Evolutionary conservation across 371 early-diverging fungal species (phyloP), one percentile per base, ranked within the genome.

Genomic region (Entomophthora muscae): DNA sequence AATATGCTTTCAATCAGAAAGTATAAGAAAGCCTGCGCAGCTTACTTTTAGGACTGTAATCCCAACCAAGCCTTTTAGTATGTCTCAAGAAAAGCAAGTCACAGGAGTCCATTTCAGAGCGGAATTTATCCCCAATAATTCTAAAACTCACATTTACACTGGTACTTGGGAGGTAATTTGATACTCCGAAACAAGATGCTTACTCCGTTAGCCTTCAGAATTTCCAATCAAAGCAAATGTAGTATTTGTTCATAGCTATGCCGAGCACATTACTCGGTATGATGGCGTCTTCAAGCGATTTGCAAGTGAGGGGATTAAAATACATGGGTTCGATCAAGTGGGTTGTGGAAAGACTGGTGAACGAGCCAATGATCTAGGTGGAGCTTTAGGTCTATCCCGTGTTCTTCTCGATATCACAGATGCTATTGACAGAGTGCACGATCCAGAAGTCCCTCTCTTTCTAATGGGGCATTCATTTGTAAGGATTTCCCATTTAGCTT

Each of bases 391-490:
- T 68, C 80, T 78, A 66, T 64, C 13, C 17, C 62, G 67, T 58
- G 68, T 67, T 12, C 66, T 69, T 27, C 68, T 67, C 17, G 83
- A 84, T 63, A 78, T 84, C 42, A 78, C 80, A 57, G 70, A 74
- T 22, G 77, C 80, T 29, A 57, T 84, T 26, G 27, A 73, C 27
- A 70, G 73, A 1, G 64, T 65, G 5, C 67, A 80, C 42, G 62
- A 71, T 17, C 63, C 71, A 21, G 73, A 71, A 22, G 32, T 74
- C 3, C 82, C 84, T 2, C 68, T 79, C 29, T 76, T 83, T 59
- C 63, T 85, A 17, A 76, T 83, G 72, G 85, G 84, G 2, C 84
- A 83, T 61, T 78, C 78, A 53, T 82, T 81, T 76, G 80, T 80
- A 76, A 63, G 52, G 55, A 23, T 28, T 10, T 1, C 32, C 51